Evolutionary conservation across 169 alveolate species (phyloP).

Genomic region (Toxoplasma gondii): DNA sequence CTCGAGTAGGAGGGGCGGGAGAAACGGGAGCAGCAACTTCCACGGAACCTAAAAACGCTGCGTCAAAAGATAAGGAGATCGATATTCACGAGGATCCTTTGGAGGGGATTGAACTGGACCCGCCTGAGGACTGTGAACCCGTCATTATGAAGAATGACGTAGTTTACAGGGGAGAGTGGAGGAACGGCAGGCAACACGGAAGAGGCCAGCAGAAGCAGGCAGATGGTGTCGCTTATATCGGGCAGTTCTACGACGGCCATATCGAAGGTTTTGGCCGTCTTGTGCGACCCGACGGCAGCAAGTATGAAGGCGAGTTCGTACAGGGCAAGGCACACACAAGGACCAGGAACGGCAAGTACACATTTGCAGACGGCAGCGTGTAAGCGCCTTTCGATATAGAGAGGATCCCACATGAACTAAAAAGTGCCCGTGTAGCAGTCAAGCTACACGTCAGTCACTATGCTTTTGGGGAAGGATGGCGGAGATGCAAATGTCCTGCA

Average conservation of each 20-base stretch:
- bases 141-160: slow-evolving; percentile 83
- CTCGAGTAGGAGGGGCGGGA: neutral
- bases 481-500: too few relatives aligned
- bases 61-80: neutral
- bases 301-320: slow-evolving; percentile 81
- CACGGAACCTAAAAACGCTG: neutral
- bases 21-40: neutral
- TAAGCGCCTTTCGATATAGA: slow-evolving; percentile 2
- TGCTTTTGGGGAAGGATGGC: neutral
- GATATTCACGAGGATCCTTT: slow-evolving; percentile 56
- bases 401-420: neutral
- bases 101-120: slow-evolving; percentile 60
- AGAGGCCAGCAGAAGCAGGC: slow-evolving; percentile 79
- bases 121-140: slow-evolving; percentile 78
- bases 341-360: slow-evolving; percentile 65
- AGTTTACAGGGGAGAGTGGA: slow-evolving; percentile 85
- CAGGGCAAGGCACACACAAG: slow-evolving; percentile 68
- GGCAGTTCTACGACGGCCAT: slow-evolving; percentile 83
- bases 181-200: slow-evolving; percentile 80
- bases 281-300: slow-evolving; percentile 83
- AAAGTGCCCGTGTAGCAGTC: neutral
- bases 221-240: slow-evolving; percentile 85
- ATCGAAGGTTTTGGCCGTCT: slow-evolving; percentile 86
- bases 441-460: neutral
- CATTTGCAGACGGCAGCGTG: slow-evolving; percentile 67